Conservation (phyloP, 2,329 filamentous ascomycete species). For the Metarhizium robertsii region DNA sequence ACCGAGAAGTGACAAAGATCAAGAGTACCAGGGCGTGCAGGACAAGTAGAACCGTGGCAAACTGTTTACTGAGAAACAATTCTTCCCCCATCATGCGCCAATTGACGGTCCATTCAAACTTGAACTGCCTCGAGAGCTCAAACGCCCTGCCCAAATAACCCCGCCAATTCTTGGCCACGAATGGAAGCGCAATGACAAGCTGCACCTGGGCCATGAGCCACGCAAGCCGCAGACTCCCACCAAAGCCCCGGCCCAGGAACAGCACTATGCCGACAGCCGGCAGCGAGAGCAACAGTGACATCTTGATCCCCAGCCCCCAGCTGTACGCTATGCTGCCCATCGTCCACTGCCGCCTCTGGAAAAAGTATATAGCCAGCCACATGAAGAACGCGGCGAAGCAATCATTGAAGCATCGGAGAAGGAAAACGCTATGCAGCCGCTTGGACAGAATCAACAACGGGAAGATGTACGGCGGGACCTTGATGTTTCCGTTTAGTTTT, state of each 20-base stretch:
- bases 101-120: conserved; percentile 98
- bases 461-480: conserved; percentile 81
- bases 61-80: conserved; percentile 59
- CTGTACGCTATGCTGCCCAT: conserved; percentile 65
- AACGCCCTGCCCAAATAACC: conserved; percentile 80
- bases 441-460: conserved; percentile 83
- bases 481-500: background rate
- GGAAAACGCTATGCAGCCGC: conserved; percentile 84
- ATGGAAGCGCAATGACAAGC: conserved; percentile 57
- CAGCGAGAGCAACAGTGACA: conserved; percentile 76
- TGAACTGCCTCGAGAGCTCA: conserved; percentile 81
- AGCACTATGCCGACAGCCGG: conserved; percentile 73
- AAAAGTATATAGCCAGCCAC: conserved; percentile 69
- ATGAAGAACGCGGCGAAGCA: conserved; percentile 78
- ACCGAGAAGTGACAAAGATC: conserved; percentile 57
- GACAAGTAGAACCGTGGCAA: conserved; percentile 57
- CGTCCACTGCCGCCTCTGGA: conserved; percentile 68
- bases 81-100: conserved; percentile 92
- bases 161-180: conserved; percentile 52
- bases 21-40: conserved; percentile 57
- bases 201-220: conserved; percentile 71
- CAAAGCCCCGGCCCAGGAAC: conserved; percentile 62
- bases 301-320: conserved; percentile 83
- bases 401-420: conserved; percentile 93
- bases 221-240: conserved; percentile 56